phyloP scores from a whole-genome alignment of 176 grass and related monocot genomes.

The Canna indica region DNA sequence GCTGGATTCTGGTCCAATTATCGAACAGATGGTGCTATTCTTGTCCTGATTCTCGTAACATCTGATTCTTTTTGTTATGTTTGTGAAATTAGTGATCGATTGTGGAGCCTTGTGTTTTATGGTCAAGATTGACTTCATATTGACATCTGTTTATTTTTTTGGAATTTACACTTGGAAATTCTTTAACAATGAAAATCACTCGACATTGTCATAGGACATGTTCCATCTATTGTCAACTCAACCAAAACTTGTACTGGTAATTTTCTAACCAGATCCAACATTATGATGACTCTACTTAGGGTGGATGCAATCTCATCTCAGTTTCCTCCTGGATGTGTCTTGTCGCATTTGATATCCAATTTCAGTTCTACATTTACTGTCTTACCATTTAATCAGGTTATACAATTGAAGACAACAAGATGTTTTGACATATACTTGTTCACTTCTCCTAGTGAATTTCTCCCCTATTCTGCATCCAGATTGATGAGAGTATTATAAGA shows the following conservation, averaged over 20 bases:
- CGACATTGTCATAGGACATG: too few species aligned
- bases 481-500: too few species aligned
- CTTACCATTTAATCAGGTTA: neutral
- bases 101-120: neutral
- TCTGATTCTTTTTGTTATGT: neutral
- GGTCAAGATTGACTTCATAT: neutral
- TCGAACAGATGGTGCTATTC: constrained; percentile 78
- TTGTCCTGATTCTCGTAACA: neutral
- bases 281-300: neutral
- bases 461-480: too few species aligned
- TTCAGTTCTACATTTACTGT: neutral
- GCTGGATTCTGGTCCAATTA: constrained; percentile 86
- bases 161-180: too few species aligned
- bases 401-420: neutral
- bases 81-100: neutral
- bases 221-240: too few species aligned
- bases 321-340: neutral
- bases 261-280: neutral
- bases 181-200: too few species aligned
- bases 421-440: too few species aligned
- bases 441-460: too few species aligned
- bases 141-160: too few species aligned
- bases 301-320: neutral
- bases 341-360: neutral
- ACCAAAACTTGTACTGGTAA: neutral